phyloP scores from a whole-genome alignment of 805 yeast species.

The Starmerella geochares region DNA sequence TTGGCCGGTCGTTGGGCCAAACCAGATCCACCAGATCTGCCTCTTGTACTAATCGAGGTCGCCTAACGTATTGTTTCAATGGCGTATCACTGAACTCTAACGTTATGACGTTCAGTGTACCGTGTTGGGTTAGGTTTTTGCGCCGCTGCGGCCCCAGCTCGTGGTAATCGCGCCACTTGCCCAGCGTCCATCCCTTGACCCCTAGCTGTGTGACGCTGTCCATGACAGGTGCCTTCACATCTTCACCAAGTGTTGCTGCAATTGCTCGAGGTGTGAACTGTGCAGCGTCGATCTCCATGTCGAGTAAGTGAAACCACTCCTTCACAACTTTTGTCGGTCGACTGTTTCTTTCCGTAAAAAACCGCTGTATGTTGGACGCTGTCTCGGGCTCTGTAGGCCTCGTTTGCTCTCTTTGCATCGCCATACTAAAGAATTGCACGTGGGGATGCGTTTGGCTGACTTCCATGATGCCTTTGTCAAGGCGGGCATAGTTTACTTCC shows the following conservation, averaged over 20 bases:
- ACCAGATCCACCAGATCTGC: conserved; percentile 60
- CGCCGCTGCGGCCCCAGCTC: conserved; percentile 36
- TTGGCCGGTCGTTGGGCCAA: conserved; percentile 39
- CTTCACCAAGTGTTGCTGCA: conserved; percentile 51
- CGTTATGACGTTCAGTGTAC: conserved; percentile 66
- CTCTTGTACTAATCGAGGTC: conserved; percentile 58
- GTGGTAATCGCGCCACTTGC: conserved; percentile 67
- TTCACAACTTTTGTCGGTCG: conserved; percentile 41
- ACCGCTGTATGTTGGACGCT: background rate
- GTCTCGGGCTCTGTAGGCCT: conserved; percentile 25
- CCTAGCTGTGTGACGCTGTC: conserved; percentile 72
- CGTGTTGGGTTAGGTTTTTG: conserved; percentile 35
- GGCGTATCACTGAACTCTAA: conserved; percentile 59
- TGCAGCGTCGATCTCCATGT: conserved; percentile 44
- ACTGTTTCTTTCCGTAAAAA: background rate
- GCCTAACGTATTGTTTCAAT: conserved; percentile 40
- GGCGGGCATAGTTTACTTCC: conserved; percentile 67
- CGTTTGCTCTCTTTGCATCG: conserved; percentile 33
- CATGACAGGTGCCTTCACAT: conserved; percentile 66
- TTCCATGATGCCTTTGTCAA: conserved; percentile 49
- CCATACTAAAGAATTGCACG: conserved; percentile 12
- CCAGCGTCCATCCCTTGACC: conserved; percentile 53
- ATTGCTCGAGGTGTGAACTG: conserved; percentile 47
- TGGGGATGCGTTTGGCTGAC: conserved; percentile 19
- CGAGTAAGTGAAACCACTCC: conserved; percentile 32